These are phyloP conservation scores for Helminthosporium solani DNA, from an alignment of 2,329 filamentous ascomycete genomes.

Conservation along the genomic window DNA sequence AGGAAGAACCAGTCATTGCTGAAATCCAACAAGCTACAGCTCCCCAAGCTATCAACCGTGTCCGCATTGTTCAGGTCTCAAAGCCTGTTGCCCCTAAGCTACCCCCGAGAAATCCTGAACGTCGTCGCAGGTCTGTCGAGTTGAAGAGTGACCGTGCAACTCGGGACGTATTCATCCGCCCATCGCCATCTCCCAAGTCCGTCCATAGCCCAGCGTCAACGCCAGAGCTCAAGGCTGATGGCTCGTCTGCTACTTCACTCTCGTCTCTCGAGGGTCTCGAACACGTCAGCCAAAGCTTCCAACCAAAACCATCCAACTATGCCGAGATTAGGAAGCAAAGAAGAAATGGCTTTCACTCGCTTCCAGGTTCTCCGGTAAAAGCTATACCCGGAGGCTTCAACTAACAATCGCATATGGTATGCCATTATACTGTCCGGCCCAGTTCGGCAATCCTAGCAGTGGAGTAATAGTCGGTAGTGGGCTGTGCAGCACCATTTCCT, in stretches of 20 bases:
- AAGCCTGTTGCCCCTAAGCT: slow-evolving; percentile 77
- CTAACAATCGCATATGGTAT: slow-evolving; percentile 1
- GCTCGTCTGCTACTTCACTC: slow-evolving; percentile 35
- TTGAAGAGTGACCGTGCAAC: slow-evolving; percentile 24
- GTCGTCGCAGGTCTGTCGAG: slow-evolving; percentile 41
- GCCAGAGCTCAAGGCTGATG: slow-evolving; percentile 36
- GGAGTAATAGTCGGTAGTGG: not conserved
- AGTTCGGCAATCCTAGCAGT: not conserved
- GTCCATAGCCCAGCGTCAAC: slow-evolving; percentile 35
- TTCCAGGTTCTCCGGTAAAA: slow-evolving; percentile 34
- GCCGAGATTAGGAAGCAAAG: slow-evolving; percentile 27
- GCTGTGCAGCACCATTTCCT: not conserved
- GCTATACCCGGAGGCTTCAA: slow-evolving; percentile 35
- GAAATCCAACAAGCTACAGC: slow-evolving; percentile 65
- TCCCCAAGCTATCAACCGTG: slow-evolving; percentile 70
- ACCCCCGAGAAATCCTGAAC: slow-evolving; percentile 72
- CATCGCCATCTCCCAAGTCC: slow-evolving; percentile 25
- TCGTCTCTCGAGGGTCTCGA: slow-evolving; percentile 37
- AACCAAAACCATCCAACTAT: slow-evolving; percentile 24
- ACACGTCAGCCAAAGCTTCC: slow-evolving; percentile 26
- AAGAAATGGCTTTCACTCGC: slow-evolving; percentile 46
- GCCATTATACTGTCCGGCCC: not conserved
- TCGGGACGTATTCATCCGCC: slow-evolving; percentile 19
- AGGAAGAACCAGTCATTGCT: slow-evolving; percentile 67
- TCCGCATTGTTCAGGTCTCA: slow-evolving; percentile 79